Base-by-base conservation (phyloP, 2,329 filamentous ascomycete species). In the Ophiocordyceps robertsii region DNA sequence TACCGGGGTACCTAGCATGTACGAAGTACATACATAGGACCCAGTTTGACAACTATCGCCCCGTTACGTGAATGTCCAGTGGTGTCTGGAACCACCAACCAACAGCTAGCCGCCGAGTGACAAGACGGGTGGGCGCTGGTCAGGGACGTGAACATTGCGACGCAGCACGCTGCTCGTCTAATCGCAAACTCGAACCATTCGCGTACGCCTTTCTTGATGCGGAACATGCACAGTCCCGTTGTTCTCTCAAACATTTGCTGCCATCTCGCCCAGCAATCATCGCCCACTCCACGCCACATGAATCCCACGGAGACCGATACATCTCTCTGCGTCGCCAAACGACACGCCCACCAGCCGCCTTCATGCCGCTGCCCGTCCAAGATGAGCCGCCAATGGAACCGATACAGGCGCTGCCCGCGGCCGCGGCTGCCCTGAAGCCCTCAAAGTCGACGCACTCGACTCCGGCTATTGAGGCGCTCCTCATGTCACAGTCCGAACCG, bases 291-390 rank as follows among this genome's bases (percentile, higher is more conserved):
- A 24, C 37, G 19, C 38, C 44, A 35, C 47, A 47, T 57, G 51
- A 55, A 51, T 41, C 40, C 4, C 17, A 16, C 38, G 11, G 31
- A 16, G 24, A 38, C 38, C 19, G 35, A 27, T 29, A 29, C 29
- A 4, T 33, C 27, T 32, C 27, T 19, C 19, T 31, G 27, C n/a
- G 39, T 37, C 32, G 31, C 32, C 19, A 16, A 39, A 37, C 40
- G 31, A 49, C 38, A 40, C 44, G 39, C 27, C 39, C 39, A 41
- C 42, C 49, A 51, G 49, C 53, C 59, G 61, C 56, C 63, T 76
- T 71, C 67, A 85, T 85, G 81, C 78, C 78, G 73, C 72, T 77
- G 63, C 67, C 73, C 58, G 68, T 74, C 60, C 68, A 82, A 77
- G 77, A 69, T 67, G 67, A 72, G 56, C 65, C 75, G 58, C 71